A percentile compares a stretch with the other conserved stretches of the same genome.
Conservation (phyloP, 371 early-diverging fungal species). For the Neoconidiobolus thromboides region DNA sequence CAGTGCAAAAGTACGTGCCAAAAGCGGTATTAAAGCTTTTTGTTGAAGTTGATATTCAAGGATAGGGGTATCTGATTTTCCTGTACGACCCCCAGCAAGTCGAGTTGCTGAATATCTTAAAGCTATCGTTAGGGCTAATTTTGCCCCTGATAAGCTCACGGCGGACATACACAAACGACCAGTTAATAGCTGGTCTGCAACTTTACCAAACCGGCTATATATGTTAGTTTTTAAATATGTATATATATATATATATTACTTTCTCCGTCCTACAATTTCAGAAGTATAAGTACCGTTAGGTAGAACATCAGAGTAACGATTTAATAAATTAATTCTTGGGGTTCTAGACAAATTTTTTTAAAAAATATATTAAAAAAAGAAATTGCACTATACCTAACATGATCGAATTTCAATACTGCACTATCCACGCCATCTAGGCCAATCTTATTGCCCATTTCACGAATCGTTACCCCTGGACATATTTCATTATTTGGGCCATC, state of each 20-base stretch:
- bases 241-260: not conserved
- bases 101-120: slow-evolving; percentile 43
- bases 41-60: slow-evolving; percentile 53
- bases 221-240: no score
- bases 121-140: slow-evolving; percentile 24
- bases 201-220: slow-evolving; percentile 31
- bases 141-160: slow-evolving; percentile 37
- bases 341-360: not conserved
- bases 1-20: slow-evolving; percentile 34
- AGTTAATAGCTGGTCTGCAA: slow-evolving; percentile 51
- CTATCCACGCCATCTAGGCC: slow-evolving; percentile 46
- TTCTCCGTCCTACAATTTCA: slow-evolving; percentile 25
- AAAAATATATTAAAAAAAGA: no score
- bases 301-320: slow-evolving; percentile 40
- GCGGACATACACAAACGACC: slow-evolving; percentile 47
- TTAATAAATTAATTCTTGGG: slow-evolving; percentile 42
- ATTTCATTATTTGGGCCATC: slow-evolving; percentile 16
- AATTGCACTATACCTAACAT: slow-evolving; percentile 8
- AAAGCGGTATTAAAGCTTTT: slow-evolving; percentile 41
- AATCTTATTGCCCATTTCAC: slow-evolving; percentile 46
- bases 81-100: slow-evolving; percentile 44
- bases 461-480: slow-evolving; percentile 33
- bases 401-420: slow-evolving; percentile 20
- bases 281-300: slow-evolving; percentile 31
- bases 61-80: slow-evolving; percentile 50